These are phyloP conservation scores for Pseudogymnoascus sp. DNA, from an alignment of 2,329 filamentous ascomycete species.

Conservation along the genomic window DNA sequence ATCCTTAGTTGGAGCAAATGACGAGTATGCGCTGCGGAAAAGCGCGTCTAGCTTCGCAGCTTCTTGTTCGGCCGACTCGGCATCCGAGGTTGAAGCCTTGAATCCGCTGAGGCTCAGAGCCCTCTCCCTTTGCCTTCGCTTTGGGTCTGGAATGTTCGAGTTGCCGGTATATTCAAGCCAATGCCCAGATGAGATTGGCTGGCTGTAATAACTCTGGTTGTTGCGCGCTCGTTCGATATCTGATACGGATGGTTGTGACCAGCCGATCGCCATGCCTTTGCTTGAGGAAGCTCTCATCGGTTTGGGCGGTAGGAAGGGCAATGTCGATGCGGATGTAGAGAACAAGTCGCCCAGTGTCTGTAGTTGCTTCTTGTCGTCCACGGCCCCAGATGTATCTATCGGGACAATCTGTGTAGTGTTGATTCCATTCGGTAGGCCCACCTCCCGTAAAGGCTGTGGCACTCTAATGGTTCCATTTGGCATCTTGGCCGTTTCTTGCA, in stretches of 20 bases:
- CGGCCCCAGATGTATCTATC: constrained; percentile 33
- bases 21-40: constrained; percentile 71
- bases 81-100: constrained; percentile 38
- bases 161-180: constrained; percentile 61
- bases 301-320: constrained; percentile 63
- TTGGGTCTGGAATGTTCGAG: constrained; percentile 51
- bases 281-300: constrained; percentile 64
- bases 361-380: constrained; percentile 44
- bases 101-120: constrained; percentile 59
- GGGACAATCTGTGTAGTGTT: constrained; percentile 60
- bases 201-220: constrained; percentile 53
- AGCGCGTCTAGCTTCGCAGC: constrained; percentile 64
- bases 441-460: constrained; percentile 49
- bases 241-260: constrained; percentile 33
- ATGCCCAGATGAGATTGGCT: constrained; percentile 57
- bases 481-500: constrained; percentile 49
- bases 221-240: constrained; percentile 32
- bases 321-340: constrained; percentile 57
- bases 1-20: constrained; percentile 70
- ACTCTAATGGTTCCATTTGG: constrained; percentile 25
- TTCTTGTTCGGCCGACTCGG: constrained; percentile 47
- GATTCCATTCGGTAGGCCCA: constrained; percentile 66
- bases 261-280: constrained; percentile 41
- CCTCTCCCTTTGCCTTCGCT: constrained; percentile 63
- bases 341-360: constrained; percentile 69